A percentile compares a stretch with the other conserved stretches of the same genome.
Conservation (phyloP, 176 grass and related monocot genomes). For the Miscanthus lutarioriparius region DNA sequence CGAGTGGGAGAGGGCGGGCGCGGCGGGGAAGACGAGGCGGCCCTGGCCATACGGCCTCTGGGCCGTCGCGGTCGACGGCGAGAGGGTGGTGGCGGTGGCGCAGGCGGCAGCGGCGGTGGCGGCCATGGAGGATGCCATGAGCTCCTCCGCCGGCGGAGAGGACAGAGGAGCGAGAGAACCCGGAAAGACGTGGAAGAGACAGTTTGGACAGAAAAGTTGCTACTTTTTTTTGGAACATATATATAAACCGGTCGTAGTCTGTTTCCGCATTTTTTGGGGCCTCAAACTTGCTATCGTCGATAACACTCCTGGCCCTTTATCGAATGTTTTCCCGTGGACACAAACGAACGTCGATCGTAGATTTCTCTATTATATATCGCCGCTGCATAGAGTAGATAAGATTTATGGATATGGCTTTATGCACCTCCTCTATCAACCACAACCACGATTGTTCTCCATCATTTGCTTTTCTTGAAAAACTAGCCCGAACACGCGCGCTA, state of each 20-base stretch:
- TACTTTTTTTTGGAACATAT: not conserved
- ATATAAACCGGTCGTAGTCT: not conserved
- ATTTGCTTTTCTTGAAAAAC: too few relatives aligned
- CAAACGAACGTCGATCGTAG: not conserved
- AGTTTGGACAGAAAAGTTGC: slow-evolving; percentile 11
- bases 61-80: not conserved
- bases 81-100: slow-evolving; percentile 8
- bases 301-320: too few relatives aligned
- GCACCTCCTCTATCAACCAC: too few relatives aligned
- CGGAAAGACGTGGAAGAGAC: not conserved
- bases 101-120: slow-evolving; percentile 10
- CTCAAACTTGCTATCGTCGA: not conserved
- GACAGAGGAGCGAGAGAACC: not conserved
- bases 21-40: not conserved
- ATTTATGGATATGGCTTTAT: too few relatives aligned
- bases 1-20: not conserved
- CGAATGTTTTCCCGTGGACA: not conserved
- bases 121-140: slow-evolving; percentile 45
- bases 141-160: not conserved
- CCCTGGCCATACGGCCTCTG: slow-evolving; percentile 30
- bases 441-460: not conserved
- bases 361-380: not conserved
- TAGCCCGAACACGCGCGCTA: too few relatives aligned
- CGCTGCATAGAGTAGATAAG: not conserved
- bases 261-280: not conserved